Base-by-base conservation (phyloP, 2,329 filamentous ascomycete species). In the Microdochium trichocladiopsis region DNA sequence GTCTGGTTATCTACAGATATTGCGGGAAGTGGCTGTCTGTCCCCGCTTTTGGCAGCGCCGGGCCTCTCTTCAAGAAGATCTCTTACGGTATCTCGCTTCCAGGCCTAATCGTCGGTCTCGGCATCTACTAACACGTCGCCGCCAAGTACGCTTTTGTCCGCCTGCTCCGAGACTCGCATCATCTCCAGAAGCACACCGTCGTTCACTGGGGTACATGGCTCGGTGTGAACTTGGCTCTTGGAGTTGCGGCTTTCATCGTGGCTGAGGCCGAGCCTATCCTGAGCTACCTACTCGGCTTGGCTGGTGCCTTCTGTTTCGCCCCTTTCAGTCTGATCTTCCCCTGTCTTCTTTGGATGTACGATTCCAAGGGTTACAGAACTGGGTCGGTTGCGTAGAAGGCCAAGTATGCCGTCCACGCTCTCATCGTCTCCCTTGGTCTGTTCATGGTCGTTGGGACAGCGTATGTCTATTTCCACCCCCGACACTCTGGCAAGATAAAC, bases 101-200 rank as follows among this genome's bases (percentile, higher is more conserved):
- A 0, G 63, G 65, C 0, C 51, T 61, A 12, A 50, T 61, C 1
- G 54, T 60, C 12, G 66, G 63, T 24, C 64, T 63, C 2, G 65
- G 65, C 47, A 56, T 69, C 12, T 70, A 66, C 55, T 57, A 66
- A 14, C 69, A 72, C n/a, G 65, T 69, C 4, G 66, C 69, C 2
- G 67, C 70, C 49, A 72, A 72, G 57, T 71, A 71, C 50, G 52
- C 71, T 4, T 72, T 72, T 31, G 69, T 72, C 9, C 67, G 69
- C 1, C 58, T 71, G 2, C 61, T 72, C 3, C 65, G 70, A n/a
- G 53, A 66, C 54, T 69, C 69, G 8, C 48, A 53, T 18, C 70
- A 72, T 51, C 55, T 72, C 6, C 66, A 69, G 56, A 58, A 60
- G 36, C 68, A 71, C 55, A 65, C 63, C 0, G 12, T 62, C 1